Evolutionary conservation across 805 yeast genomes (phyloP).

Genomic region (Kregervanrija fluxuum): DNA sequence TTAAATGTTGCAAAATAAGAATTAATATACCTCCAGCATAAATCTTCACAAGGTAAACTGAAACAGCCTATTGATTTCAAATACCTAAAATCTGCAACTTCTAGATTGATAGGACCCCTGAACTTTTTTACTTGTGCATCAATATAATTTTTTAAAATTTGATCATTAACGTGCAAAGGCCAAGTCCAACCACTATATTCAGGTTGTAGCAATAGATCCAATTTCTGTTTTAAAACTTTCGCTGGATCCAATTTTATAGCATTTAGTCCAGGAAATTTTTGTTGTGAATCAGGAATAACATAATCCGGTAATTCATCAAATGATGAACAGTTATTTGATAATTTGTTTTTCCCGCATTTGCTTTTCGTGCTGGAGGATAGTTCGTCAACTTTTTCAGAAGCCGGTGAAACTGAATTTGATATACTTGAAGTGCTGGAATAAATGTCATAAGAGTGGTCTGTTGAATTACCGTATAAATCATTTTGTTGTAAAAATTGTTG

Average conservation of each 20-base stretch:
- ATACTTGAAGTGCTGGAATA: neutral
- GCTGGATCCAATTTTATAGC: conserved; percentile 17
- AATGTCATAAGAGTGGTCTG: no score
- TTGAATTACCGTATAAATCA: neutral
- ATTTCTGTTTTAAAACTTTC: conserved; percentile 11
- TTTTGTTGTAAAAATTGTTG: conserved; percentile 12
- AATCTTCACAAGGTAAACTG: conserved; percentile 50
- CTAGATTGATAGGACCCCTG: conserved; percentile 9
- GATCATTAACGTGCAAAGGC: conserved; percentile 23
- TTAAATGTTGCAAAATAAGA: conserved; percentile 58
- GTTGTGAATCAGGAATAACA: conserved; percentile 18
- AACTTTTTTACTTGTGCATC: conserved; percentile 4
- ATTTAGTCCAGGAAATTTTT: conserved; percentile 17
- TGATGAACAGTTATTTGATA: no score
- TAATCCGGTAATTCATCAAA: conserved; percentile 9
- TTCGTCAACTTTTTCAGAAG: no score
- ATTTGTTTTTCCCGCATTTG: no score
- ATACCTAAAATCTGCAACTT: conserved; percentile 14
- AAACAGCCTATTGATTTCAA: conserved; percentile 48
- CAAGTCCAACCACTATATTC: conserved; percentile 30
- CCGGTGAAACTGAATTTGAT: neutral
- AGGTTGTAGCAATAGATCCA: conserved; percentile 11
- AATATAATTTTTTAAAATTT: conserved; percentile 22
- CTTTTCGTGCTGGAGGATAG: no score
- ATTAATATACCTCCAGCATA: conserved; percentile 54